Evolutionary conservation across 129 eudicot species (phyloP).

Genomic region (Deinandra increscens): DNA sequence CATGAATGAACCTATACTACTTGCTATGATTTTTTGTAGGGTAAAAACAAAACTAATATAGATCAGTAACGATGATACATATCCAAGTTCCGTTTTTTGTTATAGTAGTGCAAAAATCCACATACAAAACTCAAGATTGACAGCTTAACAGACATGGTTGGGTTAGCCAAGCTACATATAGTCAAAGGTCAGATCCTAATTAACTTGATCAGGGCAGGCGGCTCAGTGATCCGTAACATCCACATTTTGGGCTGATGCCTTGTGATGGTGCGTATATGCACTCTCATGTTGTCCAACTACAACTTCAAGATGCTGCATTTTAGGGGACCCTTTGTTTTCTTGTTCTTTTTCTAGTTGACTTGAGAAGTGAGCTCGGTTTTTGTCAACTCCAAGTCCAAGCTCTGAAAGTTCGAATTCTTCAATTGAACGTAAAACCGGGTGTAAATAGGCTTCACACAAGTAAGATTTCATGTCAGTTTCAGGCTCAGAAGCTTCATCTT

Average conservation of each 20-base stretch:
- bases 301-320: slow-evolving; percentile 34
- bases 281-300: slow-evolving; percentile 29
- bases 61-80: not conserved
- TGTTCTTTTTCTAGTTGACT: slow-evolving; percentile 38
- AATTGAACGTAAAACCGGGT: slow-evolving; percentile 72
- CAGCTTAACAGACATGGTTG: not conserved
- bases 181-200: slow-evolving; percentile 14
- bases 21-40: not conserved
- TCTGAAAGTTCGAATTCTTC: slow-evolving; percentile 73
- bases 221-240: slow-evolving; percentile 18
- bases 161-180: slow-evolving; percentile 30
- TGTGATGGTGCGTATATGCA: slow-evolving; percentile 2
- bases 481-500: slow-evolving; percentile 52
- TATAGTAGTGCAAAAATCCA: not conserved
- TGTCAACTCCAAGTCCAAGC: slow-evolving; percentile 48
- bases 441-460: slow-evolving; percentile 77
- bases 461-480: slow-evolving; percentile 53
- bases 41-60: not conserved
- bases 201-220: not conserved
- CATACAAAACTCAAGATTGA: not conserved
- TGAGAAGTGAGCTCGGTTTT: slow-evolving; percentile 33
- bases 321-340: slow-evolving; percentile 34
- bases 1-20: too few species aligned
- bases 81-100: not conserved
- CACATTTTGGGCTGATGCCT: slow-evolving; percentile 5